These are phyloP conservation scores for Ganoderma resinaceum DNA, from an alignment of 1,284 basidiomycete genomes.

Conservation along the genomic window DNA sequence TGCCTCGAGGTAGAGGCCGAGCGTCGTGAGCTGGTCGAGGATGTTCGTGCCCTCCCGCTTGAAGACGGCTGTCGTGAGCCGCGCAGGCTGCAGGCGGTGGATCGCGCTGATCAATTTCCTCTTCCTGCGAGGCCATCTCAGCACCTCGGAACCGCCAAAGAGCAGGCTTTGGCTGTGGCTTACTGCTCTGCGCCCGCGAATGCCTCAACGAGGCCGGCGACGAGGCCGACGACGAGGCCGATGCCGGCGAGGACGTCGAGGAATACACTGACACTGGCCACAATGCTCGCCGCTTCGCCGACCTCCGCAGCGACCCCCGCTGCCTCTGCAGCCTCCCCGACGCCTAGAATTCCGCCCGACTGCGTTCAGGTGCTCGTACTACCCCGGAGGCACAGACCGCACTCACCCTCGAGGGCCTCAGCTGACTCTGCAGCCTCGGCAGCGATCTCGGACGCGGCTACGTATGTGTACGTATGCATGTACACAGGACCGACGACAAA, in stretches of 20 bases:
- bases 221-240: not conserved
- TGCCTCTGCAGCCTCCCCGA: not conserved
- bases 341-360: not conserved
- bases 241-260: not conserved
- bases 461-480: too few species aligned
- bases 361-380: not conserved
- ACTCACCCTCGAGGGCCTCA: not conserved
- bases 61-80: not conserved
- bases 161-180: too few species aligned
- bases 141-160: too few species aligned
- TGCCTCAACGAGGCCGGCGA: not conserved
- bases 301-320: not conserved
- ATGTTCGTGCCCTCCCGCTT: not conserved
- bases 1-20: not conserved
- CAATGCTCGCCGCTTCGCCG: not conserved
- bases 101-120: not conserved
- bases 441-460: not conserved
- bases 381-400: too few species aligned
- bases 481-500: too few species aligned
- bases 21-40: not conserved
- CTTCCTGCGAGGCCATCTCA: not conserved
- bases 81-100: not conserved
- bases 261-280: not conserved
- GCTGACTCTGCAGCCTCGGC: not conserved
- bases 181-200: not conserved